A percentile compares a stretch with the other conserved stretches of the same genome.
These are phyloP conservation scores for Aspergillus baeticus DNA, from an alignment of 495 filamentous ascomycete genomes.

Conservation along the genomic window DNA sequence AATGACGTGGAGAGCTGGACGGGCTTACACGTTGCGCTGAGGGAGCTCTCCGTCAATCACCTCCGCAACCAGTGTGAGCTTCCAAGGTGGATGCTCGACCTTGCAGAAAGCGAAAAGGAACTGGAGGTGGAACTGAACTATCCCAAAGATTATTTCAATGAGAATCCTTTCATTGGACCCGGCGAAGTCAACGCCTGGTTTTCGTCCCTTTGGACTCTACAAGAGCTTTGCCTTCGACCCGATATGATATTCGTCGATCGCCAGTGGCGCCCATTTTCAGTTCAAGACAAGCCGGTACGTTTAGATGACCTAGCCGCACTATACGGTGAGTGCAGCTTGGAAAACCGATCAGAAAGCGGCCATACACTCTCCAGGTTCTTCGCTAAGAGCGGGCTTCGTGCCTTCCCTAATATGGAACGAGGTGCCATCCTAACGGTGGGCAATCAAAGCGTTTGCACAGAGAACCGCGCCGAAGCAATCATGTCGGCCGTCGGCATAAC, in stretches of 20 bases:
- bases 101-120: too few relatives aligned
- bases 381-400: background rate
- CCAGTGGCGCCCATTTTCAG: constrained; percentile 1
- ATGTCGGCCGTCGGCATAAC: background rate
- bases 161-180: too few relatives aligned
- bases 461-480: background rate
- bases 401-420: background rate
- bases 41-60: too few relatives aligned
- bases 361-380: background rate
- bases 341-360: background rate
- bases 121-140: too few relatives aligned
- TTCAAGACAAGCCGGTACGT: background rate
- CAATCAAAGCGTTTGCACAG: background rate
- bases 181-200: too few relatives aligned
- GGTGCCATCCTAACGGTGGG: background rate
- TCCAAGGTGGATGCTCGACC: too few relatives aligned
- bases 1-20: too few relatives aligned
- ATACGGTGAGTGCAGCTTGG: background rate
- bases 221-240: constrained; percentile 5
- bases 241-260: background rate
- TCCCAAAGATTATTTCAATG: too few relatives aligned
- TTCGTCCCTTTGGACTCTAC: background rate
- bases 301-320: constrained; percentile 2
- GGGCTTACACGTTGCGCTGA: too few relatives aligned
- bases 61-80: too few relatives aligned